Evolutionary conservation across 2,329 filamentous ascomycete genomes (phyloP).

Genomic region (Xylariales sp.): DNA sequence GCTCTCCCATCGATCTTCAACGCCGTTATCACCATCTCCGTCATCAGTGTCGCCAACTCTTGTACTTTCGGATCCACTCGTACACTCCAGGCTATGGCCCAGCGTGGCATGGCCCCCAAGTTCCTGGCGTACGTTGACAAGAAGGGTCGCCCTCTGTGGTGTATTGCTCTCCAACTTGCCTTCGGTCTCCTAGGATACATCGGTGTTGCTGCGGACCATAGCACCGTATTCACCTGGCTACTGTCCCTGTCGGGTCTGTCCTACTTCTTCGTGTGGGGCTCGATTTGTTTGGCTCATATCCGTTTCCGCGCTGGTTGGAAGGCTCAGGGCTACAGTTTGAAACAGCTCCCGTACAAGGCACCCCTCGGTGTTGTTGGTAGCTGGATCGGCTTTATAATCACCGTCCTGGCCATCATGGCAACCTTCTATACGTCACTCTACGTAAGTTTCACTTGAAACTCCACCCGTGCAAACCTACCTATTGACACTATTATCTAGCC

Average conservation of each 20-base stretch:
- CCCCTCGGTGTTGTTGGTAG: constrained; percentile 60
- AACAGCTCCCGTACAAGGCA: constrained; percentile 44
- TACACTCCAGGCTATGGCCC: constrained; percentile 45
- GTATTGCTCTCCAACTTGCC: constrained; percentile 46
- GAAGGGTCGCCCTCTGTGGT: constrained; percentile 53
- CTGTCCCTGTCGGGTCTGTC: constrained; percentile 68
- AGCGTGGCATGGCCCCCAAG: constrained; percentile 47
- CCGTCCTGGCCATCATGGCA: constrained; percentile 63
- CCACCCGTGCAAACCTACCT: too few species aligned
- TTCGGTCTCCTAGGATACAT: constrained; percentile 59
- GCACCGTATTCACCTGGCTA: constrained; percentile 57
- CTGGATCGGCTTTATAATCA: constrained; percentile 63
- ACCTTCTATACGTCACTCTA: constrained; percentile 67
- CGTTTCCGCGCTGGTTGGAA: constrained; percentile 61
- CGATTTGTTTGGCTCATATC: constrained; percentile 60
- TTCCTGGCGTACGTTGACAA: constrained; percentile 58
- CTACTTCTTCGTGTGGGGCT: constrained; percentile 73
- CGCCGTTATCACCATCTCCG: constrained; percentile 45
- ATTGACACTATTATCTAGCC: too few species aligned
- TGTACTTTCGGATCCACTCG: constrained; percentile 47
- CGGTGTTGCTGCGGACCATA: constrained; percentile 36
- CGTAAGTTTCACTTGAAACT: too few species aligned
- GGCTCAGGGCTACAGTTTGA: constrained; percentile 47
- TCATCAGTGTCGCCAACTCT: constrained; percentile 48
- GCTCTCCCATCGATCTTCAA: constrained; percentile 50